A percentile compares a stretch with the other conserved stretches of the same genome.
These are phyloP conservation scores for Austropuccinia psidii DNA, from an alignment of 1,284 basidiomycete genomes.

Conservation along the genomic window DNA sequence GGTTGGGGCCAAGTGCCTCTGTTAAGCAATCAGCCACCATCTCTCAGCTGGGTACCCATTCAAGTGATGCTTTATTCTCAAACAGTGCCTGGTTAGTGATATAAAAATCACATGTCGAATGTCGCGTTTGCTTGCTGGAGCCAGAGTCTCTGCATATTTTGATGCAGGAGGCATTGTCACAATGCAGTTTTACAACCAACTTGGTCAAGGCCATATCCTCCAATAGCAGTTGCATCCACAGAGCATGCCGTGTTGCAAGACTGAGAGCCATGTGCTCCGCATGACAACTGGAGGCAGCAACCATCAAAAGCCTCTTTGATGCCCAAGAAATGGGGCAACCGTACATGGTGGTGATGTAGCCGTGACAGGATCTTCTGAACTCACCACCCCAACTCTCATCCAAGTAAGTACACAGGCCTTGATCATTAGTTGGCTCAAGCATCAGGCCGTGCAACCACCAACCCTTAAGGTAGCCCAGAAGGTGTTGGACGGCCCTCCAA, in stretches of 20 bases:
- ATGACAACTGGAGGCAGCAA: background rate
- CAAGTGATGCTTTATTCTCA: background rate
- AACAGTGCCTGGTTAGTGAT: constrained; percentile 7
- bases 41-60: background rate
- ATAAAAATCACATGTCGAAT: background rate
- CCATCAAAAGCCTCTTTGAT: background rate
- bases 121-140: background rate
- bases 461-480: background rate
- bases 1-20: too few relatives aligned
- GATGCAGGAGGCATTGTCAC: background rate
- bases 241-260: background rate
- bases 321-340: background rate
- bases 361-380: background rate
- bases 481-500: background rate
- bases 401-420: background rate
- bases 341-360: background rate
- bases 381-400: background rate
- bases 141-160: background rate
- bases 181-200: background rate
- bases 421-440: background rate
- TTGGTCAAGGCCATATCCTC: too few relatives aligned
- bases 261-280: background rate
- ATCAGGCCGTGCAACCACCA: background rate
- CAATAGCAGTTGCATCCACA: background rate
- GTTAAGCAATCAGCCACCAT: background rate